Conservation (phyloP, 176 grass and related monocot genomes). For the Eragrostis curvula region DNA sequence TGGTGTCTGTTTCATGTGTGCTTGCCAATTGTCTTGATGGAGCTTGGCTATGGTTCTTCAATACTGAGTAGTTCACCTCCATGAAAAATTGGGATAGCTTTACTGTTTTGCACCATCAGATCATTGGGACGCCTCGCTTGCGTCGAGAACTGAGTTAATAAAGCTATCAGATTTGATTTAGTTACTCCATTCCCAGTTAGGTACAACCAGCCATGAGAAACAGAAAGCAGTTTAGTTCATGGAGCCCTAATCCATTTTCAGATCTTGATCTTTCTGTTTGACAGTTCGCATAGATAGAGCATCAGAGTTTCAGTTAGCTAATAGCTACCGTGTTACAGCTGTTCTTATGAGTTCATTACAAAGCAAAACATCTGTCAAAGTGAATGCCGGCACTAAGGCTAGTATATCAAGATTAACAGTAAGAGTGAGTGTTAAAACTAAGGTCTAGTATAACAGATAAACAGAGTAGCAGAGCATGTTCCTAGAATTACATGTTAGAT, state of each 20-base stretch:
- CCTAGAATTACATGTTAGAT: conserved; percentile 63
- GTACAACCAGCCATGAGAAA: neutral
- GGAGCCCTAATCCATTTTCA: neutral
- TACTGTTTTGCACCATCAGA: neutral
- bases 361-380: neutral
- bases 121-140: neutral
- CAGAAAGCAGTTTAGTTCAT: neutral
- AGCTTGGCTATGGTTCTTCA: neutral
- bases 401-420: neutral
- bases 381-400: neutral
- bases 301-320: neutral
- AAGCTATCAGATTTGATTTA: neutral
- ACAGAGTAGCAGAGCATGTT: neutral
- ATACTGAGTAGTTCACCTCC: neutral
- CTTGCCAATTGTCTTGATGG: neutral
- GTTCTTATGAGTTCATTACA: neutral
- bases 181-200: neutral
- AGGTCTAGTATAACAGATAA: neutral
- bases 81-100: neutral
- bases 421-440: neutral
- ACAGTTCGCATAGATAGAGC: neutral
- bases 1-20: neutral
- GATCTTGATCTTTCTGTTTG: neutral
- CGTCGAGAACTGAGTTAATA: neutral
- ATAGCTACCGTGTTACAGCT: neutral